A percentile compares a stretch with the other conserved stretches of the same genome.
Conservation (phyloP, 164 flowering plant genomes). For the Macadamia integrifolia region DNA sequence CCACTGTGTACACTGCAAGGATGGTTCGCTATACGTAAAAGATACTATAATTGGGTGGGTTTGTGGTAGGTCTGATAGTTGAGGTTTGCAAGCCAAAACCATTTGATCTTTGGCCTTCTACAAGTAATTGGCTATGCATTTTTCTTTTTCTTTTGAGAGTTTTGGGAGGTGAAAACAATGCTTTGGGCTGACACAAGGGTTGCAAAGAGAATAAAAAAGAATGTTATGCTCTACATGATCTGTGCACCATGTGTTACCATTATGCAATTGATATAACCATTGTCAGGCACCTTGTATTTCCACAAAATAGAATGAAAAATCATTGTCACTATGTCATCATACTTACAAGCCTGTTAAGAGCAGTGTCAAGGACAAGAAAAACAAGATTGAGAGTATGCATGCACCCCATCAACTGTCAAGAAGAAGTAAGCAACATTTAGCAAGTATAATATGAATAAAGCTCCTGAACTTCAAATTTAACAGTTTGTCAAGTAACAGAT, state of each 20-base stretch:
- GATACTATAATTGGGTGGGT: no score
- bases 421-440: not conserved
- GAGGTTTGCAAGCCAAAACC: no score
- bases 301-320: not conserved
- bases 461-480: not conserved
- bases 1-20: not conserved
- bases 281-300: not conserved
- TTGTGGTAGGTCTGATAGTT: no score
- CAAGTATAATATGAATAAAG: not conserved
- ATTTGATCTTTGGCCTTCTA: no score
- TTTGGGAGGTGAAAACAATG: no score
- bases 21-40: not conserved
- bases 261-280: not conserved
- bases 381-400: conserved; percentile 58
- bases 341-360: conserved; percentile 63
- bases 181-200: no score
- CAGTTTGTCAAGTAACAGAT: not conserved
- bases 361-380: conserved; percentile 55
- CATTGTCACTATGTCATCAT: not conserved
- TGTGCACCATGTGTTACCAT: not conserved
- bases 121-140: no score
- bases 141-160: no score
- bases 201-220: no score
- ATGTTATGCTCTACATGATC: not conserved
- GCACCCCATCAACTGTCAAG: conserved; percentile 56